Evolutionary conservation across 1,139 yeast genomes (phyloP).

Genomic region (Protomyces pachydermus): DNA sequence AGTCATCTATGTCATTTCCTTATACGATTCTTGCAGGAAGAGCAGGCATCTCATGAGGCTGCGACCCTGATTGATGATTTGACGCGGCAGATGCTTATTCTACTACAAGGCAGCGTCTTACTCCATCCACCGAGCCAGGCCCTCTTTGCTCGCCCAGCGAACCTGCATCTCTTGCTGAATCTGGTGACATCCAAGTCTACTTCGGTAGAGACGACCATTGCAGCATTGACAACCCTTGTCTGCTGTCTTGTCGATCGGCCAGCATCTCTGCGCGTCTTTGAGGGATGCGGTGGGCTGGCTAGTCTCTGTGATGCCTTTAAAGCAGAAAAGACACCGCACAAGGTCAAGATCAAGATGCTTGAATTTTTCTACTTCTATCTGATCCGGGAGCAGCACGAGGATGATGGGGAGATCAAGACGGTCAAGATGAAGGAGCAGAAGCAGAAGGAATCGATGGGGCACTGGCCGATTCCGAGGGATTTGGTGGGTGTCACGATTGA

Average conservation of each 20-base stretch:
- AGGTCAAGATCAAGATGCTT: slow-evolving; percentile 52
- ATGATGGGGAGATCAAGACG: slow-evolving; percentile 1
- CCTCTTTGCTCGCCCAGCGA: slow-evolving; percentile 42
- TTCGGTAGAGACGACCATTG: background rate
- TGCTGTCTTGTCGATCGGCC: slow-evolving; percentile 58
- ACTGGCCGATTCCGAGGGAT: background rate
- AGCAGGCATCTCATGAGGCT: background rate
- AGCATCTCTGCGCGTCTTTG: slow-evolving; percentile 55
- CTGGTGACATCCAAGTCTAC: slow-evolving; percentile 30
- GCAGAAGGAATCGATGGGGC: background rate
- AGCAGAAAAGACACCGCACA: slow-evolving; percentile 40
- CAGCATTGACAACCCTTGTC: slow-evolving; percentile 51
- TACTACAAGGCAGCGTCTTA: slow-evolving; percentile 59
- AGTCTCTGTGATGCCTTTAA: slow-evolving; percentile 43
- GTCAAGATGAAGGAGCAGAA: background rate
- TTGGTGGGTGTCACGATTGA: slow-evolving; percentile 16
- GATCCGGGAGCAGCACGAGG: slow-evolving; percentile 52
- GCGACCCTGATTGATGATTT: background rate
- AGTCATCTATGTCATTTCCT: background rate
- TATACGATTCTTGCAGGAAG: background rate
- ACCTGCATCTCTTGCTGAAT: slow-evolving; percentile 38
- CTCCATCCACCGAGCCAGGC: slow-evolving; percentile 56
- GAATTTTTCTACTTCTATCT: slow-evolving; percentile 70
- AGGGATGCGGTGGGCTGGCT: slow-evolving; percentile 54
- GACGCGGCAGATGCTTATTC: slow-evolving; percentile 39